phyloP scores from a whole-genome alignment of 331 rosid species.

The Acacia pycnantha region DNA sequence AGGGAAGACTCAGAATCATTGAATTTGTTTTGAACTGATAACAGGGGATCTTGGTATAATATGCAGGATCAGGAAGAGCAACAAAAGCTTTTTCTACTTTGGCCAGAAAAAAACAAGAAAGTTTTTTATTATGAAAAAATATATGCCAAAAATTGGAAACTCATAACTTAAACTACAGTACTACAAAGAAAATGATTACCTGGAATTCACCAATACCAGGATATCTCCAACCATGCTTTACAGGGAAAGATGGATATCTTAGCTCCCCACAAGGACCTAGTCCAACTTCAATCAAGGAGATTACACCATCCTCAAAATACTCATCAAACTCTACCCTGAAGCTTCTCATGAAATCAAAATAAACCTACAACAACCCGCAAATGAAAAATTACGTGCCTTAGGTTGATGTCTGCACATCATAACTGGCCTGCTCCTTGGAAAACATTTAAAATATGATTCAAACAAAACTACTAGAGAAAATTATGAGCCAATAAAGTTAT shows the following conservation, averaged over 20 bases:
- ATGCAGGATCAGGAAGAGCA: background rate
- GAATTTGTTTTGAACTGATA: no score
- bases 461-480: conserved; percentile 9
- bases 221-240: conserved; percentile 98
- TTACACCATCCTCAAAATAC: conserved; percentile 67
- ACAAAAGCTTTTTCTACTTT: background rate
- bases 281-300: conserved; percentile 89
- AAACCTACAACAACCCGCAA: conserved; percentile 61
- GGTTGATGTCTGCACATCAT: conserved; percentile 18
- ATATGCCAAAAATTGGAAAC: background rate
- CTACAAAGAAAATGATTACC: conserved; percentile 49
- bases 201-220: conserved; percentile 99
- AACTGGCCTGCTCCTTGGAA: background rate
- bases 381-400: conserved; percentile 22
- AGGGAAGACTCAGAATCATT: no score
- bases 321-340: conserved; percentile 90
- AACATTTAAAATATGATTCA: conserved; percentile 22
- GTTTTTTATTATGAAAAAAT: background rate
- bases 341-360: conserved; percentile 98
- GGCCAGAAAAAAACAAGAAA: background rate
- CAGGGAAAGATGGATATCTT: conserved; percentile 87
- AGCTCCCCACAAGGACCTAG: conserved; percentile 97
- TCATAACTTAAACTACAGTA: conserved; percentile 6
- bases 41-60: background rate
- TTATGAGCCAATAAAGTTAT: background rate